A percentile compares a stretch with the other conserved stretches of the same genome.
These are phyloP conservation scores for Rosa chinensis DNA, from an alignment of 306 rosid species.

Conservation along the genomic window DNA sequence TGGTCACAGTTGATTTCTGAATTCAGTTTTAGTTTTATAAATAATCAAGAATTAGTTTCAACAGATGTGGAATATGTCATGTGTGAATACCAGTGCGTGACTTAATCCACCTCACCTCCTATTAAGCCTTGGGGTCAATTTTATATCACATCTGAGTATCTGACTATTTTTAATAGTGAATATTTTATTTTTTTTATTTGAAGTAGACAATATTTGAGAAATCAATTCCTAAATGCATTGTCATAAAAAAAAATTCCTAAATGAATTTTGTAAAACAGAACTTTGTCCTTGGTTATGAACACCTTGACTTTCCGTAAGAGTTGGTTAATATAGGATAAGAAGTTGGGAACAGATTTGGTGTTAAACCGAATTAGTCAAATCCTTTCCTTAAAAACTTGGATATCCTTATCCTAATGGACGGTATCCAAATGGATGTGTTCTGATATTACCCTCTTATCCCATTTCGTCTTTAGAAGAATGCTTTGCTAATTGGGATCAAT, in stretches of 20 bases:
- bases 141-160: no score
- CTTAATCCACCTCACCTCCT: background rate
- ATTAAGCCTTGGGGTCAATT: background rate
- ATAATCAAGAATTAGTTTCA: background rate
- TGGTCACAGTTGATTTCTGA: constrained; percentile 1
- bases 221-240: background rate
- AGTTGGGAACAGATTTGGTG: background rate
- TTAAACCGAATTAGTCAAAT: background rate
- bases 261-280: background rate
- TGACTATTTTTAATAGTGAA: background rate
- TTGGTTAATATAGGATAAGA: background rate
- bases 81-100: background rate
- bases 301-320: background rate
- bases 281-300: background rate
- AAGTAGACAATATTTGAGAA: background rate
- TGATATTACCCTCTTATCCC: background rate
- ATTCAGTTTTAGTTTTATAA: background rate
- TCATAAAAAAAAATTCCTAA: background rate
- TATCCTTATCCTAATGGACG: background rate
- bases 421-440: background rate
- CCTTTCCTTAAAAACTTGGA: background rate
- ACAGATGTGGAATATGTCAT: background rate
- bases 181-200: background rate
- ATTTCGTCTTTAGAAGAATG: background rate
- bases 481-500: background rate